phyloP scores from a whole-genome alignment of 208 protist genomes.

The Crithidia brevicula region DNA sequence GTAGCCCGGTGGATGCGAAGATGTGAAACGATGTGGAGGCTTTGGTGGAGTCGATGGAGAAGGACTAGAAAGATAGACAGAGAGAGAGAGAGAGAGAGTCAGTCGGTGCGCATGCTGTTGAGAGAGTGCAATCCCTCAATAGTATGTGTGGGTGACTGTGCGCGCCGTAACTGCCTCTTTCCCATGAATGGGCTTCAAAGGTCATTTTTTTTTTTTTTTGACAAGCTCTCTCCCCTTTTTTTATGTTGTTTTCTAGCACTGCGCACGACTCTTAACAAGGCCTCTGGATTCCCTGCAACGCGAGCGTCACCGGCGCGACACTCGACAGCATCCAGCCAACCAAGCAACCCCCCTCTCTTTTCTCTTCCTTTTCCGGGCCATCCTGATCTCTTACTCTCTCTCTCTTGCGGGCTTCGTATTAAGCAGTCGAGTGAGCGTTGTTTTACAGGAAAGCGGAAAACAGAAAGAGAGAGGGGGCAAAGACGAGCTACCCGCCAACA shows the following conservation, averaged over 20 bases:
- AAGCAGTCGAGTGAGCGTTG: too few relatives aligned
- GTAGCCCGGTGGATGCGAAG: constrained; percentile 48
- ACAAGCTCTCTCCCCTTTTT: too few relatives aligned
- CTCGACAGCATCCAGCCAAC: neutral
- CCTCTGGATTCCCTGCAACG: constrained; percentile 6
- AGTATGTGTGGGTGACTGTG: neutral
- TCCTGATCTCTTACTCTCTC: too few relatives aligned
- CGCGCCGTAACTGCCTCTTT: too few relatives aligned
- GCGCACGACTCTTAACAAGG: constrained; percentile 26
- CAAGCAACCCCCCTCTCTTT: too few relatives aligned
- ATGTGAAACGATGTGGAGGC: constrained; percentile 30
- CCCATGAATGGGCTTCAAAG: too few relatives aligned
- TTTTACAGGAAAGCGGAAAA: neutral
- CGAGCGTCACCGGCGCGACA: neutral
- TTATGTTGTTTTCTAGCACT: constrained; percentile 8
- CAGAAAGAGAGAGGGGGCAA: neutral
- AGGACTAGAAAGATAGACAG: too few relatives aligned
- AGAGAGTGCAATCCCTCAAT: too few relatives aligned
- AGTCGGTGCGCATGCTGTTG: constrained; percentile 1
- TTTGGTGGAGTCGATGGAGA: constrained; percentile 16
- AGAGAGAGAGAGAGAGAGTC: neutral
- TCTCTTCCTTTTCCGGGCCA: too few relatives aligned
- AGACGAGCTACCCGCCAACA: constrained; percentile 9
- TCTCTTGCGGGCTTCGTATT: too few relatives aligned
- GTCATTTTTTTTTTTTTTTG: too few relatives aligned